Evolutionary conservation across 2,329 filamentous ascomycete species (phyloP), one percentile per base, ranked within the genome.

Genomic region (Phialophora macrospora): DNA sequence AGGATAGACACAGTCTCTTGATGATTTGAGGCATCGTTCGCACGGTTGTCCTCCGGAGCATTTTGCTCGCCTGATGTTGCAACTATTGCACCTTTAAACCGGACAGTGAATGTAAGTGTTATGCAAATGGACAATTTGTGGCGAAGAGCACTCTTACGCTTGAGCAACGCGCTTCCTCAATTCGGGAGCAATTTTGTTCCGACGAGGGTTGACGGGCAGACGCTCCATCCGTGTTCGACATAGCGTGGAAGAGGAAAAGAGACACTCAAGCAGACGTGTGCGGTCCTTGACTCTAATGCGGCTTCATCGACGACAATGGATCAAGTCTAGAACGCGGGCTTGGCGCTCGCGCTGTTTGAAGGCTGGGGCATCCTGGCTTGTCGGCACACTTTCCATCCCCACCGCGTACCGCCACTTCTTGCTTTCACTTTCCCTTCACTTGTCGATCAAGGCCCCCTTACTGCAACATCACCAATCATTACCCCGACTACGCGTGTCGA

Each of bases 11-110:
- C 83, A 85, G 9, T 81, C 78, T 63, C 83, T 77, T 34, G 78
- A 77, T 32, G 79, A 74, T 41, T 75, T 75, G 26, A 72, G 70
- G 70, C 83, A 85, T 68, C 83, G 80, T 48, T 73, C 72, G 71
- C 83, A 85, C 0, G 83, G 83, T n/a, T 71, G 74, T 3, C 82
- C 78, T 54, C 83, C 83, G 12, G 81, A 83, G 73, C 83, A 85
- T 69, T 82, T 84, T 72, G 83, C 81, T 64, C 83, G 79, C 52
- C 82, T 80, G 54, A 83, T 72, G 74, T 85, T 85, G 75, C 83
- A 85, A 72, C 75, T 80, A 71, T 85, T 84, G 76, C 83, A 84
- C 64, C 82, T 84, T 62, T 14, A 49, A 14, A 34, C 9, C 3
- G 8, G 22, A 55, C 26, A 55, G 17, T 41, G 22, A 32, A 24